Base-by-base conservation (phyloP, 257 asterid species). In the Solanum tarapatanum region DNA sequence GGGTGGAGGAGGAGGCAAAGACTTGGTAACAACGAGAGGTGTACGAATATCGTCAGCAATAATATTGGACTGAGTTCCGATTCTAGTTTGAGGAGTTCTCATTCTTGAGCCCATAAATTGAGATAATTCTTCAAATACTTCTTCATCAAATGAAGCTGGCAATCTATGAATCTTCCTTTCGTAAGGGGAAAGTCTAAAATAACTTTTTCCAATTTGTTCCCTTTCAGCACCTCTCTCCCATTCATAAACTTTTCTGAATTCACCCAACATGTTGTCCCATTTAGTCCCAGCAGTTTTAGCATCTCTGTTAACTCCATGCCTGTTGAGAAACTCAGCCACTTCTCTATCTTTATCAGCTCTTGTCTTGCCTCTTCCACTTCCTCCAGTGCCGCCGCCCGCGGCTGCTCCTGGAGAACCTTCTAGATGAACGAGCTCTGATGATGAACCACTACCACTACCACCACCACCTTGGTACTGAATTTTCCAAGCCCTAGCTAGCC, bases 241-340 rank as follows among this genome's bases (percentile, higher is more conserved):
- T 70, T 92, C 94, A 36, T 90, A 90, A 32, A 92, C 93, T 86
- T 92, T 92, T 80, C 94, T 89, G 82, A 92, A 92, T 60, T 92
- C 94, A 2, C 94, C 94, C 87, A 92, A 86, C 94, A 90, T 92
- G 69, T 92, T 92, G 82, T 92, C 94, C 94, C 94, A 92, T 75
- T 92, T 92, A 19, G 93, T 92, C 7, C 94, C 94, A 16, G 94
- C 93, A 19, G 93, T 92, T 76, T 92, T 92, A 3, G 94, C 94
- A 60, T 92, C 94, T 55, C 94, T 64, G 32, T 86, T 87, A 28
- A 92, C 89, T 32, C 94, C 94, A 83, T 90, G 90, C 43, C 89
- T 86, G 32, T 83, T 89, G 64, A 92, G 86, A 66, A 85, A 92
- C 51, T 92, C 94, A 10, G 94, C 93, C 12, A 92, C 94, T 14